Evolutionary conservation across 495 filamentous ascomycete genomes (phyloP), one percentile per base, ranked within the genome.

Genomic region (Aspergillus sclerotiicarbonarius): DNA sequence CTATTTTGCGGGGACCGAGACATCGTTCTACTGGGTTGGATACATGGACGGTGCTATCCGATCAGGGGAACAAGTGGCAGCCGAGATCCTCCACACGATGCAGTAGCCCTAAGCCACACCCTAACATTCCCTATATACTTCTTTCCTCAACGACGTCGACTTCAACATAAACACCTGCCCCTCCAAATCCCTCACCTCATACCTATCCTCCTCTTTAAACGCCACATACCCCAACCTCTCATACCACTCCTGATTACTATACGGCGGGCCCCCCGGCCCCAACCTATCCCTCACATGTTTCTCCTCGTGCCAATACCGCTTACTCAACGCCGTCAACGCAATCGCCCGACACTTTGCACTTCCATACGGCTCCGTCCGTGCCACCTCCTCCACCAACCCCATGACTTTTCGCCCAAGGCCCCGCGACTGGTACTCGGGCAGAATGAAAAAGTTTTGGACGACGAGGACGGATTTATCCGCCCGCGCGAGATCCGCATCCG

Each of bases 21-120:
- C 67, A 8, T 62, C 72, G 4, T 54, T 49, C 4, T 62, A 67
- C 16, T 80, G 74, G 74, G 70, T 65, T 50, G 76, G 76, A 8
- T 76, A 71, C 58, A 78, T 80, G 74, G 76, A 80, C 51, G 76
- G 76, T 0, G 76, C 76, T 0, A 53, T 77, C 12, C 41, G 66
- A 25, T 61, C 59, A 46, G 75, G 75, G 0, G 56, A 65, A 25
- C 25, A 5, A 25, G 25, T 25, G 2, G 25, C 25, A 25, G 25
- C 25, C 25, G 25, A 25, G 25, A 25, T 25, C 5, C 25, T 25
- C 5, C 25, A 25, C 2, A 25, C 25, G 2, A 25, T 25, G n/a
- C n/a, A n/a, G n/a, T n/a, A n/a, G n/a, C n/a, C n/a, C n/a, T n/a
- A n/a, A n/a, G n/a, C n/a, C n/a, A n/a, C n/a, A n/a, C n/a, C n/a